phyloP scores from a whole-genome alignment of 805 yeast genomes.

The Sporopachydermia lactativora region DNA sequence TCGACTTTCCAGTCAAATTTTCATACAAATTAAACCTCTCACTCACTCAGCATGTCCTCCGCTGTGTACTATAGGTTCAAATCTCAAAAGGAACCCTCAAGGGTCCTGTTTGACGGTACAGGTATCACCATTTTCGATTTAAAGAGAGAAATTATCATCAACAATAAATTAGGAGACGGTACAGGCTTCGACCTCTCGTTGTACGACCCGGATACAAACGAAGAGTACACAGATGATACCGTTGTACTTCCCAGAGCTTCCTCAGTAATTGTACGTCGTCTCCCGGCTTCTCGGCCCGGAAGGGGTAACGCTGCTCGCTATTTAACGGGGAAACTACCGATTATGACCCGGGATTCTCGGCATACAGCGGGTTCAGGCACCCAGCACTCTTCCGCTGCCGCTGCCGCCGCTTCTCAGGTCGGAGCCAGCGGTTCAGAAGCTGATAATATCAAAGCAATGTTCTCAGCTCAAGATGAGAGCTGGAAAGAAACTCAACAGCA shows the following conservation, averaged over 20 bases:
- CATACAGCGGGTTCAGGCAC: slow-evolving; percentile 17
- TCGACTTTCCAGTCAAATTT: too few species aligned
- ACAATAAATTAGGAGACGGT: slow-evolving; percentile 72
- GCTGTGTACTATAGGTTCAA: slow-evolving; percentile 76
- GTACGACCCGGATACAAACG: slow-evolving; percentile 55
- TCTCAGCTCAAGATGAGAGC: slow-evolving; percentile 82
- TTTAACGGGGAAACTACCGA: slow-evolving; percentile 35
- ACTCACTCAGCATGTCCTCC: slow-evolving; percentile 69
- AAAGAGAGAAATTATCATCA: slow-evolving; percentile 76
- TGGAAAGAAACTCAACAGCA: slow-evolving; percentile 93
- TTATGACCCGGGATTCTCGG: slow-evolving; percentile 18
- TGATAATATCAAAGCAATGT: slow-evolving; percentile 80
- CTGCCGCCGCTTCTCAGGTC: slow-evolving; percentile 10
- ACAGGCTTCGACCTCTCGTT: slow-evolving; percentile 68
- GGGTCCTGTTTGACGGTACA: slow-evolving; percentile 88
- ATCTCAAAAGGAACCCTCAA: slow-evolving; percentile 67
- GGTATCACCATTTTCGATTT: slow-evolving; percentile 91
- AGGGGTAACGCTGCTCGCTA: slow-evolving; percentile 44
- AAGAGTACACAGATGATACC: slow-evolving; percentile 78
- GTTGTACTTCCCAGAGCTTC: slow-evolving; percentile 84
- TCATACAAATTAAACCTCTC: too few species aligned
- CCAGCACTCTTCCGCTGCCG: slow-evolving; percentile 11
- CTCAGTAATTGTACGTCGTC: slow-evolving; percentile 65
- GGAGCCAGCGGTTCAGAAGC: slow-evolving; percentile 48
- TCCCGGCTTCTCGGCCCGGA: slow-evolving; percentile 45